phyloP scores from a whole-genome alignment of 306 rosid species.

The Sicyos edulis region DNA sequence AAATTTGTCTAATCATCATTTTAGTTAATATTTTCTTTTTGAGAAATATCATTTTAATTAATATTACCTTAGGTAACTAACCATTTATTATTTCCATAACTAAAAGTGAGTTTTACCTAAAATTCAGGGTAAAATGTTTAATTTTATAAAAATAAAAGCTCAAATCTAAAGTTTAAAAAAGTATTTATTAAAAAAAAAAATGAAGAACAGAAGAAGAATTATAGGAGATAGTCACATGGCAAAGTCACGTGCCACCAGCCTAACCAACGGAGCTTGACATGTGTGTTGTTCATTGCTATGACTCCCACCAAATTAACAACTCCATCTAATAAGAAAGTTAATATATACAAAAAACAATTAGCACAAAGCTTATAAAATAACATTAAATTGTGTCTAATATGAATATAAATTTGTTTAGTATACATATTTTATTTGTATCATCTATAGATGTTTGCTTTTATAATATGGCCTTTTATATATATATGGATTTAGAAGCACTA shows the following conservation, averaged over 20 bases:
- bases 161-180: no score
- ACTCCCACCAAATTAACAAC: constrained; percentile 18
- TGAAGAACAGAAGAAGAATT: no score
- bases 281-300: constrained; percentile 11
- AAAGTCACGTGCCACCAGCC: constrained; percentile 18
- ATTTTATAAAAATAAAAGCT: no score
- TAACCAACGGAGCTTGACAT: constrained; percentile 1
- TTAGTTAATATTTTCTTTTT: no score
- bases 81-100: no score
- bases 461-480: not conserved
- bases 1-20: no score
- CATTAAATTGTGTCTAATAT: not conserved
- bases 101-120: no score
- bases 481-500: no score
- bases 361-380: not conserved
- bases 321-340: constrained; percentile 14
- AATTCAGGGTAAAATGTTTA: no score
- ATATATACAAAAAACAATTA: not conserved
- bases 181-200: no score
- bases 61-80: no score
- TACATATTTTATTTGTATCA: not conserved
- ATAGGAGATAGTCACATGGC: constrained; percentile 12
- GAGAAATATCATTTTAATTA: no score
- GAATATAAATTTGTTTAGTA: not conserved
- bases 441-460: not conserved